These are phyloP conservation scores for Leishmania guyanensis DNA, from an alignment of 208 protist genomes.

Conservation along the genomic window DNA sequence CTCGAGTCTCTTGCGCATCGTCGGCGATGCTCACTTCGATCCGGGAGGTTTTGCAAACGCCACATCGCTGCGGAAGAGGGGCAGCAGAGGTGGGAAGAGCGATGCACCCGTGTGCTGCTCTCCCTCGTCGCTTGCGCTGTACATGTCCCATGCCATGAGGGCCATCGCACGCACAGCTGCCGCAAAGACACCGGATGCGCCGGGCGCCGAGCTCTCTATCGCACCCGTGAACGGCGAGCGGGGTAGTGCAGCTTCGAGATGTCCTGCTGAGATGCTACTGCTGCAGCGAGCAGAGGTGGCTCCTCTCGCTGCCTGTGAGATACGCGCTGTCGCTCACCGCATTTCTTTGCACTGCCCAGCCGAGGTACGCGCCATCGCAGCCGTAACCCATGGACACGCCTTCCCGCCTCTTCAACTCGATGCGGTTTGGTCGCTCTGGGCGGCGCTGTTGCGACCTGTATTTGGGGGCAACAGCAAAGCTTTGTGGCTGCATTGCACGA, in stretches of 20 bases:
- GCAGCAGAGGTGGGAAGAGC: neutral
- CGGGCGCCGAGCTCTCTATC: neutral
- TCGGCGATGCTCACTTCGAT: conserved; percentile 16
- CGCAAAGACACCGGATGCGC: neutral
- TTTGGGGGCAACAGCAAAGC: conserved; percentile 75
- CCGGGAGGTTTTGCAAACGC: neutral
- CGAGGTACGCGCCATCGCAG: neutral
- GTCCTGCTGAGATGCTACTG: neutral
- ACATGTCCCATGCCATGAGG: conserved; percentile 5
- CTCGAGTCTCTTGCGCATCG: conserved; percentile 22
- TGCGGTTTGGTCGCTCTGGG: conserved; percentile 25
- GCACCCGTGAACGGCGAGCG: neutral
- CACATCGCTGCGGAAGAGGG: neutral
- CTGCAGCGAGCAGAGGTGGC: neutral
- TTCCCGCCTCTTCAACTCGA: neutral
- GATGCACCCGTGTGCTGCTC: neutral
- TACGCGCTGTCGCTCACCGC: neutral
- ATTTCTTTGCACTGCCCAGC: neutral
- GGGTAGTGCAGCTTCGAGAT: neutral
- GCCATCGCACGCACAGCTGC: conserved; percentile 4
- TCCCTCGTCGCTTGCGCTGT: conserved; percentile 4
- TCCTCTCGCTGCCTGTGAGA: neutral
- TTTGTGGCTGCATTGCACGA: conserved; percentile 26
- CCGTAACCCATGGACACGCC: too few relatives aligned
- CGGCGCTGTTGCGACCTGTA: conserved; percentile 42